These are phyloP conservation scores for Populus alba DNA, from an alignment of 345 rosid genomes.

Conservation along the genomic window DNA sequence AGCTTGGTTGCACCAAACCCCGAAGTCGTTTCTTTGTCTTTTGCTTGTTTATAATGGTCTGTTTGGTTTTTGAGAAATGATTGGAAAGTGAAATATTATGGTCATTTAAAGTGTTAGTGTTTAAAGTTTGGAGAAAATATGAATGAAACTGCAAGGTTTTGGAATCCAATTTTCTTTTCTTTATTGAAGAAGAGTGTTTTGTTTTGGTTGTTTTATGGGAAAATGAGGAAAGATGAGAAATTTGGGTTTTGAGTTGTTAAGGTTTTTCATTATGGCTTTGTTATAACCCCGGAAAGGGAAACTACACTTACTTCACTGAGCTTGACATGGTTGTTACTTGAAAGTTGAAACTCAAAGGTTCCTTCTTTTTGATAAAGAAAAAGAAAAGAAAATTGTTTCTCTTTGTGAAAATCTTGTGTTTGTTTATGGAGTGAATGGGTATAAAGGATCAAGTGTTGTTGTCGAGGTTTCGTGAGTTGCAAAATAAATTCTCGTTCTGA, in stretches of 20 bases:
- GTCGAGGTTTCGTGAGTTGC: neutral
- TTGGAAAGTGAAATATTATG: neutral
- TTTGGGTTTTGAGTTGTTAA: neutral
- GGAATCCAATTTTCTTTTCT: neutral
- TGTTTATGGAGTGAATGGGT: slow-evolving; percentile 3
- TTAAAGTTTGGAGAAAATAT: neutral
- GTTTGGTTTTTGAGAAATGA: neutral
- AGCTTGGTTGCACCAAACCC: neutral
- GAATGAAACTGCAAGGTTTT: neutral
- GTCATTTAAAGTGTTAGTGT: neutral
- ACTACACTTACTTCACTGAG: neutral
- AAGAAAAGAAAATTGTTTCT: neutral
- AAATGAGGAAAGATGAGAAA: neutral
- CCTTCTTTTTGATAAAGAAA: neutral
- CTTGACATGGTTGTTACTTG: neutral
- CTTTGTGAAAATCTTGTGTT: neutral
- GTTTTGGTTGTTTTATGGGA: slow-evolving; percentile 10
- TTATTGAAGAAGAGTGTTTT: neutral
- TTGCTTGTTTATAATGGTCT: neutral
- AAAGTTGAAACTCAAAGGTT: neutral
- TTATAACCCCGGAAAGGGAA: neutral
- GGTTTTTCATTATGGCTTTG: neutral
- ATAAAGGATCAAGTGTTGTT: neutral
- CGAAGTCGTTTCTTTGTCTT: neutral
- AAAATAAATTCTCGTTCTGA: neutral